Evolutionary conservation across 345 rosid genomes (phyloP), one percentile per base, ranked within the genome.

Genomic region (Hibiscus mutabilis): DNA sequence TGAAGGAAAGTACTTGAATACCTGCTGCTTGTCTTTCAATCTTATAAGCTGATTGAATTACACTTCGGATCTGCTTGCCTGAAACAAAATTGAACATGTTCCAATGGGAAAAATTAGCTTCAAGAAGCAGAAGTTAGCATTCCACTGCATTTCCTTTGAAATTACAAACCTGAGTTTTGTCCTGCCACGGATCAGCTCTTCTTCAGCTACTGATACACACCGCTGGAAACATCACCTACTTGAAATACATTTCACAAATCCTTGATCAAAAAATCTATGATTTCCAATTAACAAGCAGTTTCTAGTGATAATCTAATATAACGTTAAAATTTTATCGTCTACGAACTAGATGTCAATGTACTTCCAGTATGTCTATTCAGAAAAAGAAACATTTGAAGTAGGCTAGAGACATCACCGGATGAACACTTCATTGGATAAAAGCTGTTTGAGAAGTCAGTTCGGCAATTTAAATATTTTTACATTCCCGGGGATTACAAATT

Each of bases 1-100:
- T 53, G 57, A 57, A 21, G 69, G 56, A 33, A 33, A 70, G 70
- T 2, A 69, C 22, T 53, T 68, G 37, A 71, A 68, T 84, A 90
- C 99, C 98, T 60, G 77, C 86, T 24, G 91, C 96, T 86, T 92
- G 96, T 82, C 90, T 86, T 80, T 90, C 97, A 75, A 87, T 86
- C 83, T 95, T 95, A 80, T 89, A 89, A 42, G 94, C 91, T 12
- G 94, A 82, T 47, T 25, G 74, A 70, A 88, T 78, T 22, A 74
- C 92, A 80, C 89, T 83, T 82, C 69, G 88, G 61, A 92, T 90
- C 80, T 2, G 97, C 93, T 82, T 58, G 35, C 62, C 99, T 90
- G 93, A 64, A 79, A 69, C 70, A 71, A 73, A 47, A 79, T 40
- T 73, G 5, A 73, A 74, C 62, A 42, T 62, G 67, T 70, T 62